A percentile compares a stretch with the other conserved stretches of the same genome.
Evolutionary conservation across 108 stramenopile species (phyloP).

Genomic region (Chaetoceros tenuissimus): DNA sequence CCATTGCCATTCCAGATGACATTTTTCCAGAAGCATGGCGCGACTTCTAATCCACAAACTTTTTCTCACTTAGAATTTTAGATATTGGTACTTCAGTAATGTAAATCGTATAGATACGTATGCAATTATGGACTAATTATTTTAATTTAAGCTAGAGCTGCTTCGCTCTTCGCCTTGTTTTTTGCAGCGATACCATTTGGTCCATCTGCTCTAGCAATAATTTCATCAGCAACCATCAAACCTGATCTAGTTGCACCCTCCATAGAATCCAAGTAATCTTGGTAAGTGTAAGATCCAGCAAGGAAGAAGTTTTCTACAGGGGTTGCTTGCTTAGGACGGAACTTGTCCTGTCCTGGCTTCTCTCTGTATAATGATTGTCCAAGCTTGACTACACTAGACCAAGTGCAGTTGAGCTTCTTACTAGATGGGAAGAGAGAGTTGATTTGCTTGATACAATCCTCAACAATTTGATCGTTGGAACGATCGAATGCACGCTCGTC

Average conservation of each 20-base stretch:
- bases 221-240: slow-evolving; percentile 91
- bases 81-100: too few relatives aligned
- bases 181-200: slow-evolving; percentile 49
- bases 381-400: slow-evolving; percentile 91
- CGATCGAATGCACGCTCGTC: slow-evolving; percentile 77
- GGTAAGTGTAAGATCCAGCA: slow-evolving; percentile 94
- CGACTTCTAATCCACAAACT: too few relatives aligned
- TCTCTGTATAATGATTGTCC: slow-evolving; percentile 91
- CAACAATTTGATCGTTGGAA: slow-evolving; percentile 73
- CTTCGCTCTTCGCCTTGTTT: slow-evolving; percentile 15
- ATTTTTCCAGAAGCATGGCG: slow-evolving; percentile 60
- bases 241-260: slow-evolving; percentile 94
- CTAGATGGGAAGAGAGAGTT: slow-evolving; percentile 85
- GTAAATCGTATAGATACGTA: too few relatives aligned
- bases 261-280: slow-evolving; percentile 97
- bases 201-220: slow-evolving; percentile 84
- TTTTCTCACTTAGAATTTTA: too few relatives aligned
- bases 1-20: slow-evolving; percentile 56
- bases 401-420: slow-evolving; percentile 88
- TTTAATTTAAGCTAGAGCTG: neutral
- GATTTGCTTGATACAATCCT: slow-evolving; percentile 81
- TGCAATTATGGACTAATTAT: neutral
- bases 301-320: slow-evolving; percentile 95
- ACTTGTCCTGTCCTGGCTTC: slow-evolving; percentile 91
- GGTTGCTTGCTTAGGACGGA: slow-evolving; percentile 89